Conservation (phyloP, 345 rosid genomes). For the Sonneratia caseolaris region DNA sequence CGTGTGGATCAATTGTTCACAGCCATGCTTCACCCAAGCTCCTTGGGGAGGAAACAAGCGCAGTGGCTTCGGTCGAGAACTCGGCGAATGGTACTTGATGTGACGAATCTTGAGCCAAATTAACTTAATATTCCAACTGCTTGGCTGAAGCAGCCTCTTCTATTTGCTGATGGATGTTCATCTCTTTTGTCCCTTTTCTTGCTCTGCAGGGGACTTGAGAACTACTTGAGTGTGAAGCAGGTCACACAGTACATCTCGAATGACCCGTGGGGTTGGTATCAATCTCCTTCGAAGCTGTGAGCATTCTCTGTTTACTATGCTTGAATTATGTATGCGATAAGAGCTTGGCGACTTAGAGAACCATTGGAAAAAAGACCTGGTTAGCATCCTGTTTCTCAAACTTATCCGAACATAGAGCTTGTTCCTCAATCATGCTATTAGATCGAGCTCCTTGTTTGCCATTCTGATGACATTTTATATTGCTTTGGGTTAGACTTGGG, state of each 20-base stretch:
- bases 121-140: background rate
- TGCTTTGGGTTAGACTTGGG: too few relatives aligned
- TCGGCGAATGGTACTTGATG: constrained; percentile 68
- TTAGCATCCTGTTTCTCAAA: background rate
- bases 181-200: background rate
- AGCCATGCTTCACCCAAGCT: constrained; percentile 93
- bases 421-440: background rate
- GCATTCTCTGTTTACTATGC: background rate
- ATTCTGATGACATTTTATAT: background rate
- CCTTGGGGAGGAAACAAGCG: constrained; percentile 99
- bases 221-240: constrained; percentile 88
- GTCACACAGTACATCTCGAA: constrained; percentile 60
- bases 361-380: background rate
- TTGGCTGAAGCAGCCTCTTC: background rate
- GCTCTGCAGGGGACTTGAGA: constrained; percentile 74
- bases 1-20: constrained; percentile 97
- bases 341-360: background rate
- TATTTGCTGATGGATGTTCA: background rate
- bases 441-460: background rate
- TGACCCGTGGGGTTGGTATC: constrained; percentile 95
- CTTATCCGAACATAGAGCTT: background rate
- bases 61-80: constrained; percentile 97
- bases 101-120: background rate
- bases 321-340: background rate
- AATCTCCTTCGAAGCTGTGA: constrained; percentile 69